Conservation (phyloP, 208 protist species). For the Strigomonas oncopelti region DNA sequence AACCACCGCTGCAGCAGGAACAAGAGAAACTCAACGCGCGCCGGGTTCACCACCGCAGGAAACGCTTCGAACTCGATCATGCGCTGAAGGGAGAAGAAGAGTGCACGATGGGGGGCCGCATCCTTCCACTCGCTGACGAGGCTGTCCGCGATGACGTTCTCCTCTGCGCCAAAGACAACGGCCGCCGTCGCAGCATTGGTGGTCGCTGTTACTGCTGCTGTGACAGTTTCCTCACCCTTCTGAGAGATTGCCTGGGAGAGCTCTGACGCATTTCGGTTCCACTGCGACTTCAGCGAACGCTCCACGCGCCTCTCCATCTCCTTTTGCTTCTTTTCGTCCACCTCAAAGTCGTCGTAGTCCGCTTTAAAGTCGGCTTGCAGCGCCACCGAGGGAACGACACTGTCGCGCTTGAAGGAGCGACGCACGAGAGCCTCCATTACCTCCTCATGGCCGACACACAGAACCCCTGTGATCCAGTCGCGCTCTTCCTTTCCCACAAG, state of each 20-base stretch:
- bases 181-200: background rate
- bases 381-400: conserved; percentile 33
- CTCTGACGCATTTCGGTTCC: background rate
- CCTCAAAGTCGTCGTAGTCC: conserved; percentile 63
- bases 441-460: conserved; percentile 12
- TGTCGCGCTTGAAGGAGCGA: conserved; percentile 66
- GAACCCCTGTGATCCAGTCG: conserved; percentile 40
- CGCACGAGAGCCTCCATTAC: conserved; percentile 45
- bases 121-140: background rate
- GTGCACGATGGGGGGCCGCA: background rate
- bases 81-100: conserved; percentile 20
- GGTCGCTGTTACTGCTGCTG: background rate
- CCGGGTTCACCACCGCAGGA: conserved; percentile 29
- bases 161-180: background rate
- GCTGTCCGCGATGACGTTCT: conserved; percentile 2
- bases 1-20: conserved; percentile 63
- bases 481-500: conserved; percentile 45
- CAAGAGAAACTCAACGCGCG: conserved; percentile 52
- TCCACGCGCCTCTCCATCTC: conserved; percentile 26
- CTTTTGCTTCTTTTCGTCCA: conserved; percentile 50
- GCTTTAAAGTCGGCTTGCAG: conserved; percentile 24
- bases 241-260: background rate
- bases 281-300: conserved; percentile 19
- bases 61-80: conserved; percentile 23
- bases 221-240: background rate